Evolutionary conservation across 2,329 filamentous ascomycete species (phyloP), one percentile per base, ranked within the genome.

Genomic region (Monilinia aucupariae): DNA sequence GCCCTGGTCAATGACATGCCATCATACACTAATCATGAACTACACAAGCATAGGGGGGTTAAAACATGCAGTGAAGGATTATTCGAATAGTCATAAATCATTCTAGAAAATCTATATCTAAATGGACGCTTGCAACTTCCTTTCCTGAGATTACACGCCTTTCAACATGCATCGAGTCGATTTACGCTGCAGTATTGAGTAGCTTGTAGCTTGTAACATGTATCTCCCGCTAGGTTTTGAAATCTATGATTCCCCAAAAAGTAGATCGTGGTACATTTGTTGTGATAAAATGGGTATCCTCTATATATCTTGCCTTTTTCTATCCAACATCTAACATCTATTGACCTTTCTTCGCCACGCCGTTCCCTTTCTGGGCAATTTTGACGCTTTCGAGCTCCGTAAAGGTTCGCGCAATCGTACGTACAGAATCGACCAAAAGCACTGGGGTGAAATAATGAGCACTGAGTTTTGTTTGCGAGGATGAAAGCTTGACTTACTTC

Each of bases 401-500:
- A 66, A 78, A 78, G 0, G 76, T 76, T 59, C 70, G 69, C 15
- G 72, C 73, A 45, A 72, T 75, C 7, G 70, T 70, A 22, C 67
- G 69, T 25, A 77, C 70, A 52, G 76, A 78, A 65, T 73, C 74
- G 22, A 73, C 74, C 3, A 78, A 68, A 17, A 78, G 68, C 17
- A 73, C 68, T 69, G 32, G 6, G n/a, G 15, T 41, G 20, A 27
- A 37, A 34, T 13, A 25, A 25, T 65, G 25, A 65, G 50, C 34
- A 22, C 22, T 34, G 25, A 6, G 22, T 37, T 15, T 22, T 1
- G 30, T 47, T 3, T 17, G 41, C 17, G 5, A 10, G 22, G 47
- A 2, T n/a, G 32, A 43, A 39, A 37, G 61, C 10, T 45, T 39
- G 43, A 79, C 82, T 75, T 70, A 85, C 83, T 70, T 5, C 77